Evolutionary conservation across 805 yeast species (phyloP).

Genomic region (Ogataea nakhonphanomensis): DNA sequence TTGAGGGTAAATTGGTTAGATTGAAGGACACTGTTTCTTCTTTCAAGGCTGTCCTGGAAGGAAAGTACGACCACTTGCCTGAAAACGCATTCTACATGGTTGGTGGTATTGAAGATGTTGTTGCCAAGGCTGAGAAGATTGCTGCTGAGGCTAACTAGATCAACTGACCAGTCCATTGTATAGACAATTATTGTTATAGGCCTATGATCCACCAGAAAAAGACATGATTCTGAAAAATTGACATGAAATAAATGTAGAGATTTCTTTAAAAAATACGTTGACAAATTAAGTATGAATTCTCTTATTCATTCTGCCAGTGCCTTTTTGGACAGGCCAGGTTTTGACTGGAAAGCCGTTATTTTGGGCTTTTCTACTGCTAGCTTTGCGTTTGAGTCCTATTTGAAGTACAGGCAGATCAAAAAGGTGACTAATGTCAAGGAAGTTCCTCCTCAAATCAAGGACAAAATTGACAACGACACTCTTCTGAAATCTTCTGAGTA

Average conservation of each 20-base stretch:
- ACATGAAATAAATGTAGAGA: not conserved
- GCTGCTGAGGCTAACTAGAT: constrained; percentile 83
- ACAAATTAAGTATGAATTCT: constrained; percentile 18
- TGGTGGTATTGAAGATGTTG: constrained; percentile 98
- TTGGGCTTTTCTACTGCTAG: constrained; percentile 73
- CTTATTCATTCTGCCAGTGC: constrained; percentile 41
- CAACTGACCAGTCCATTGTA: constrained; percentile 15
- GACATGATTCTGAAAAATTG: constrained; percentile 13
- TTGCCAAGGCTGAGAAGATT: constrained; percentile 98
- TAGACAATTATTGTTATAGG: constrained; percentile 18
- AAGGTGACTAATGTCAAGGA: constrained; percentile 47
- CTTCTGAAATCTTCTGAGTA: constrained; percentile 75
- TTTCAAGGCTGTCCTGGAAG: constrained; percentile 95
- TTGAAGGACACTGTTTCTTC: constrained; percentile 91
- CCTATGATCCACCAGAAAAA: constrained; percentile 16
- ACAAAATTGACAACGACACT: constrained; percentile 67
- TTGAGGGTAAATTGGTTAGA: constrained; percentile 95
- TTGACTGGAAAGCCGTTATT: constrained; percentile 79
- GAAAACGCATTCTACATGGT: constrained; percentile 99
- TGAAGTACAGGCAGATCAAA: constrained; percentile 73
- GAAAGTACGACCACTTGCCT: constrained; percentile 98
- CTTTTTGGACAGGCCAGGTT: constrained; percentile 59
- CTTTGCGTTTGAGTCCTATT: constrained; percentile 68
- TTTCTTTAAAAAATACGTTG: not conserved
- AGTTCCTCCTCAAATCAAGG: constrained; percentile 68